Evolutionary conservation across 225 moss, liverwort and hornwort species (phyloP).

Genomic region (Physcomitrium patens): DNA sequence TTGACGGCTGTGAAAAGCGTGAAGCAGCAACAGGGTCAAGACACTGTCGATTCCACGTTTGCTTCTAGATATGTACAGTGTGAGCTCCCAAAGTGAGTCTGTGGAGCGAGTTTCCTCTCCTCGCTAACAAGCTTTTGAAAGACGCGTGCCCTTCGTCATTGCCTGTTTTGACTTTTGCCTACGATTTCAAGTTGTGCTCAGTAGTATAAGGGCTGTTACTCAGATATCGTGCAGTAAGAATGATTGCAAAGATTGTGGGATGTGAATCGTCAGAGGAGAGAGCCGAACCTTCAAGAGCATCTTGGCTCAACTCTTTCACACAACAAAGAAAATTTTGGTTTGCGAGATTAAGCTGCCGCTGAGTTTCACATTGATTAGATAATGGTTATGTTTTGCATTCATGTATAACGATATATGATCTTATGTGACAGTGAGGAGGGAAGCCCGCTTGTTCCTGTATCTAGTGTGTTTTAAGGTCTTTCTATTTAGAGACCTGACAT

Average conservation of each 20-base stretch:
- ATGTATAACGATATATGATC: too few species aligned
- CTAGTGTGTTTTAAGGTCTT: too few species aligned
- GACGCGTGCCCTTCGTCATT: not conserved
- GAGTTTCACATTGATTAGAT: too few species aligned
- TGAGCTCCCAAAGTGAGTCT: constrained; percentile 48
- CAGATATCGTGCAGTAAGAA: not conserved
- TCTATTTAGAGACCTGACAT: not conserved
- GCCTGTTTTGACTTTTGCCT: not conserved
- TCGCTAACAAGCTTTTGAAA: not conserved
- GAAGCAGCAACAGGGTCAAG: not conserved
- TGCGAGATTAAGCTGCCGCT: too few species aligned
- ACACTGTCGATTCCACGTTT: constrained; percentile 43
- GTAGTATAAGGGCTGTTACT: not conserved
- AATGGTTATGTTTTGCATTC: too few species aligned
- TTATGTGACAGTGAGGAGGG: too few species aligned
- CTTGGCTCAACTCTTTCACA: too few species aligned
- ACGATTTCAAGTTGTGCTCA: not conserved
- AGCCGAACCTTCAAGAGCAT: too few species aligned
- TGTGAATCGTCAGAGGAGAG: too few species aligned
- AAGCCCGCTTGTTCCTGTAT: too few species aligned
- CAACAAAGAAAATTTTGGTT: too few species aligned
- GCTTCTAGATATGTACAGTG: constrained; percentile 46
- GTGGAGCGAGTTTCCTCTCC: not conserved
- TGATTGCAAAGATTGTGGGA: too few species aligned
- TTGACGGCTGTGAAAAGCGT: constrained; percentile 33